Evolutionary conservation across 23 red algal genomes (phyloP).

Genomic region (Cyanidium caldarium): DNA sequence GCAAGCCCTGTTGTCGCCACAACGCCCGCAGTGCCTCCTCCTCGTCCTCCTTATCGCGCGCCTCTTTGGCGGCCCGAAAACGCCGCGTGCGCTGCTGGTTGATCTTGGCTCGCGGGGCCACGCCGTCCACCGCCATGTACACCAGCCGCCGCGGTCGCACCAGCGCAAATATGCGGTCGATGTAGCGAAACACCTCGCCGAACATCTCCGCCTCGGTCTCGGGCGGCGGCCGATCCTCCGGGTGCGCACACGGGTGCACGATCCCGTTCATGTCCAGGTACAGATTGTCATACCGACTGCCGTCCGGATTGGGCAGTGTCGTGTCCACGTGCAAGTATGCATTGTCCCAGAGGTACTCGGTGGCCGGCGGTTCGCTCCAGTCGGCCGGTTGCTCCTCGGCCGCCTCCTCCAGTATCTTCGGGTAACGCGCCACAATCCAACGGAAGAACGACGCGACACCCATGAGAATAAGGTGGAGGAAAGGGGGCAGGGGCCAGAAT

Average conservation of each 20-base stretch:
- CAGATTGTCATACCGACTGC: conserved; percentile 73
- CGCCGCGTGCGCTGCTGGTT: conserved; percentile 92
- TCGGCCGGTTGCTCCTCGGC: conserved; percentile 32
- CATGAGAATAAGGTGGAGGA: conserved; percentile 22
- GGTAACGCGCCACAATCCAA: conserved; percentile 65
- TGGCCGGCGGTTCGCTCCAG: neutral
- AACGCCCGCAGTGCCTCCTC: conserved; percentile 27
- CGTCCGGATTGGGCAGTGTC: conserved; percentile 70
- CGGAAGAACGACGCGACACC: conserved; percentile 88
- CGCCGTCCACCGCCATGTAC: conserved; percentile 89
- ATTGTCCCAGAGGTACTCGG: neutral
- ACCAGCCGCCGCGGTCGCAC: conserved; percentile 73
- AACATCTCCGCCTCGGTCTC: conserved; percentile 64
- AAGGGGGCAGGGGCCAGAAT: too few species aligned
- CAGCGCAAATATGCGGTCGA: conserved; percentile 74
- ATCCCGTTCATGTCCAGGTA: conserved; percentile 99
- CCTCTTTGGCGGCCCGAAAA: conserved; percentile 77
- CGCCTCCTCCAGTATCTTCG: conserved; percentile 38
- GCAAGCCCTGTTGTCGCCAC: conserved; percentile 28
- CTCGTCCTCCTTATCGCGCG: conserved; percentile 25
- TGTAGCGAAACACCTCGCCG: conserved; percentile 60
- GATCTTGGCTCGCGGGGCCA: conserved; percentile 95
- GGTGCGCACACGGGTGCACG: conserved; percentile 85
- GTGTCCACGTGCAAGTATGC: conserved; percentile 28
- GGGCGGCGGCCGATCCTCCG: conserved; percentile 45